Conservation (phyloP, 2,329 filamentous ascomycete species). For the Exophiala oligosperma region DNA sequence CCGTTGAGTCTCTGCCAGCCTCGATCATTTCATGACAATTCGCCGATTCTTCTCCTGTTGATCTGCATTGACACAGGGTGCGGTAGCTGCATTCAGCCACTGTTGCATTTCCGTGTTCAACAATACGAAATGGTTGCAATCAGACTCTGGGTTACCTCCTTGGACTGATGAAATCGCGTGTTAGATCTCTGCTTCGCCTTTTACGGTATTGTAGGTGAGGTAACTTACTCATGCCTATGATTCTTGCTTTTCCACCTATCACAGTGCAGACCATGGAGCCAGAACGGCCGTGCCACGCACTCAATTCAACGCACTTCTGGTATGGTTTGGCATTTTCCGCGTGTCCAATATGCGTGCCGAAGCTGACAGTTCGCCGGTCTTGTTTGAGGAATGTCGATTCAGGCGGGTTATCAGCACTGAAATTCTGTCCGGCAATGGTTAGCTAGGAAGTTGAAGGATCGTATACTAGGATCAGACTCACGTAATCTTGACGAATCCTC, state of each 20-base stretch:
- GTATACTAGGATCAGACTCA: background rate
- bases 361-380: conserved; percentile 9
- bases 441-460: background rate
- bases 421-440: conserved; percentile 2
- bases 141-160: conserved; percentile 26
- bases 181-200: background rate
- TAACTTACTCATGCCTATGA: conserved; percentile 10
- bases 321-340: background rate
- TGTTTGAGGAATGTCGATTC: background rate
- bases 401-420: background rate
- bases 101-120: conserved; percentile 6
- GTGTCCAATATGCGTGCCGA: conserved; percentile 5
- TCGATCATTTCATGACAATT: conserved; percentile 1
- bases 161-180: background rate
- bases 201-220: background rate
- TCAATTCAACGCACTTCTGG: conserved; percentile 6
- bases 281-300: background rate
- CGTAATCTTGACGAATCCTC: conserved; percentile 3
- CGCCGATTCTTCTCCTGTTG: background rate
- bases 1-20: background rate
- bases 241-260: conserved; percentile 3
- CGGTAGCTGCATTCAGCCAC: conserved; percentile 4
- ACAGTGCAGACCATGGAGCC: conserved; percentile 11
- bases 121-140: conserved; percentile 5
- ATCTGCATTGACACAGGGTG: background rate